Conservation (phyloP, 73 alveolate species). For the Diophrys appendiculata region DNA sequence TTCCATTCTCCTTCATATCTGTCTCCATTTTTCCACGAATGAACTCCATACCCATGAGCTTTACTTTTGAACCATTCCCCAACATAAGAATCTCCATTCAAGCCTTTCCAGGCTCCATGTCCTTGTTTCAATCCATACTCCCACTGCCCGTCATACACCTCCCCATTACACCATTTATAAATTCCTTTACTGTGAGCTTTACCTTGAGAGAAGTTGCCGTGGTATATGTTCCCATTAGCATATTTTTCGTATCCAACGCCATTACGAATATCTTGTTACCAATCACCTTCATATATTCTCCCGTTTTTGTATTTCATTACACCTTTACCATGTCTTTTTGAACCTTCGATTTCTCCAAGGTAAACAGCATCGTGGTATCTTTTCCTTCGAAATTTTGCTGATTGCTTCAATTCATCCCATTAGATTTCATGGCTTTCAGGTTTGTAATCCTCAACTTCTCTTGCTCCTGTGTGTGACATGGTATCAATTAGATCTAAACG, state of each 20-base stretch:
- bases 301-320: constrained; percentile 66
- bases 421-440: not conserved
- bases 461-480: too few species aligned
- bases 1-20: constrained; percentile 70
- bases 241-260: constrained; percentile 55
- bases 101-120: constrained; percentile 34
- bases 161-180: constrained; percentile 15
- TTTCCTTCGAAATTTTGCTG: not conserved
- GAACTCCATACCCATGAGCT: constrained; percentile 48
- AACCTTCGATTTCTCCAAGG: not conserved
- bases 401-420: not conserved
- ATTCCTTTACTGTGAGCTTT: constrained; percentile 58
- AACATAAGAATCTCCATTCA: constrained; percentile 29
- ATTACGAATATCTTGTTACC: constrained; percentile 55
- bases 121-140: constrained; percentile 40
- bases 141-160: constrained; percentile 69
- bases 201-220: constrained; percentile 38
- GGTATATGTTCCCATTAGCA: constrained; percentile 55
- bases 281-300: constrained; percentile 44
- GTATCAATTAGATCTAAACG: too few species aligned
- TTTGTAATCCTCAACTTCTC: too few species aligned
- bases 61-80: constrained; percentile 43
- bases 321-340: constrained; percentile 66
- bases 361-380: not conserved
- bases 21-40: constrained; percentile 50